Evolutionary conservation across 768 basidiomycete species (phyloP).

Genomic region (Tylopilus sp.): DNA sequence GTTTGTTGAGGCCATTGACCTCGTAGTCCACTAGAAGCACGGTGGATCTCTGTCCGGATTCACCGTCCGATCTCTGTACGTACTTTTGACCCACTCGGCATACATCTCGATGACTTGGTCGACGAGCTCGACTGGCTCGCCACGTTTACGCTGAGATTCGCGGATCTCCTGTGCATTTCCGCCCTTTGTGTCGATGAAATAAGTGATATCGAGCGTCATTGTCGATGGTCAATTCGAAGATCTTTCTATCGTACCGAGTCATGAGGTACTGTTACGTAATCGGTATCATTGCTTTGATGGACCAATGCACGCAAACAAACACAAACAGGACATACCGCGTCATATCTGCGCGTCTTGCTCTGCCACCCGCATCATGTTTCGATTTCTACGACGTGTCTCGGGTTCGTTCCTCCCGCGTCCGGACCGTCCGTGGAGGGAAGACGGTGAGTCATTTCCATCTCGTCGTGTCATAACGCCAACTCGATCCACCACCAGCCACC

Average conservation of each 20-base stretch:
- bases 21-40: slow-evolving; percentile 76
- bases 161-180: slow-evolving; percentile 88
- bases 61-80: slow-evolving; percentile 32
- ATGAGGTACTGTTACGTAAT: slow-evolving; percentile 14
- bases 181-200: slow-evolving; percentile 84
- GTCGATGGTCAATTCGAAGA: neutral
- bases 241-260: too few species aligned
- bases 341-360: slow-evolving; percentile 7
- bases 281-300: neutral
- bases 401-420: slow-evolving; percentile 65
- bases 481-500: slow-evolving; percentile 46
- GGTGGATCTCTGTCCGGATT: neutral
- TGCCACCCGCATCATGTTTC: slow-evolving; percentile 46
- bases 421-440: slow-evolving; percentile 75
- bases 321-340: slow-evolving; percentile 15
- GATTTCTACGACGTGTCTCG: slow-evolving; percentile 68
- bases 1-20: slow-evolving; percentile 69
- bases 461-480: neutral
- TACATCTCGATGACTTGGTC: slow-evolving; percentile 95
- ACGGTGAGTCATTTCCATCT: slow-evolving; percentile 47
- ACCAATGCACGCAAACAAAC: slow-evolving; percentile 21
- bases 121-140: slow-evolving; percentile 85
- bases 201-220: slow-evolving; percentile 82
- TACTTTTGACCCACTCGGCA: slow-evolving; percentile 90
- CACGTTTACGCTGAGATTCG: slow-evolving; percentile 90